phyloP scores from a whole-genome alignment of 805 yeast genomes.

The Saturnispora diversa region DNA sequence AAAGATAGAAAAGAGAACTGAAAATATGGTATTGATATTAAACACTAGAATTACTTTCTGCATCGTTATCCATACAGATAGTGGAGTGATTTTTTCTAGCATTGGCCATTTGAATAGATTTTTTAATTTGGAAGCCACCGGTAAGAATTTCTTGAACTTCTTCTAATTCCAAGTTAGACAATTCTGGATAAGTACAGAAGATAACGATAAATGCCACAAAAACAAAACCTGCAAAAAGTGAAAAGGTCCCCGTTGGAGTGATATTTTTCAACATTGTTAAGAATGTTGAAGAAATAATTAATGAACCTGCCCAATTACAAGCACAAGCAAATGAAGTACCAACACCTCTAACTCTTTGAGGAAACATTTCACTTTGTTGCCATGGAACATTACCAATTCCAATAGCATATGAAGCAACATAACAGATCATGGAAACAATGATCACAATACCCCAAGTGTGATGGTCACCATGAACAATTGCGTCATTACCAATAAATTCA shows the following conservation, averaged over 20 bases:
- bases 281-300: conserved; percentile 84
- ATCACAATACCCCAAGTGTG: conserved; percentile 84
- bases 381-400: conserved; percentile 98
- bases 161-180: conserved; percentile 82
- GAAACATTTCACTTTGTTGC: conserved; percentile 95
- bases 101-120: conserved; percentile 47
- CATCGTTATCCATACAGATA: conserved; percentile 5
- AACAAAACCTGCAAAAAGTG: conserved; percentile 80
- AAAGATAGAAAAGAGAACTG: no score
- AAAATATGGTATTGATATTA: no score
- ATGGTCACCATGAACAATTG: conserved; percentile 39
- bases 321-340: conserved; percentile 90
- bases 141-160: conserved; percentile 77
- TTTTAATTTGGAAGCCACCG: conserved; percentile 80
- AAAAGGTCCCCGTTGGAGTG: conserved; percentile 92
- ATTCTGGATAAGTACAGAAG: conserved; percentile 84
- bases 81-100: conserved; percentile 26
- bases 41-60: conserved; percentile 10
- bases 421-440: conserved; percentile 76
- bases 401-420: conserved; percentile 83
- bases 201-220: conserved; percentile 64
- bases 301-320: conserved; percentile 91
- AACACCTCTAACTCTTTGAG: conserved; percentile 86
- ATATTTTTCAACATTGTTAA: conserved; percentile 89
- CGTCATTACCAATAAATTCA: conserved; percentile 43